Evolutionary conservation across 805 yeast species (phyloP).

Genomic region (Lachancea sp.): DNA sequence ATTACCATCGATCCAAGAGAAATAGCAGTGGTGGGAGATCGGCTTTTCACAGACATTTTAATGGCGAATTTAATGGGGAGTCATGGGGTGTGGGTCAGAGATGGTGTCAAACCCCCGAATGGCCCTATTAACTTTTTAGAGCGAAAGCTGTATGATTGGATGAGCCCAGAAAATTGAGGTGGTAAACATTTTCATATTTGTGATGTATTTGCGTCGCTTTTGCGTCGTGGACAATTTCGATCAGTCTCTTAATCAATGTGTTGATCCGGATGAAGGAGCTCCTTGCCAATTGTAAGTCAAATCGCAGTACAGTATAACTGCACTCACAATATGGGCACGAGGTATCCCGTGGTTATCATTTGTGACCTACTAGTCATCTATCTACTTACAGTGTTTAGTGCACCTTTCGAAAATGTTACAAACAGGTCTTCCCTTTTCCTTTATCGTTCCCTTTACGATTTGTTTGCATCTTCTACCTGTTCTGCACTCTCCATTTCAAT

Average conservation of each 20-base stretch:
- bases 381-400: conserved; percentile 1
- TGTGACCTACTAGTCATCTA: not conserved
- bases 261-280: too few species aligned
- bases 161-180: conserved; percentile 2
- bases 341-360: not conserved
- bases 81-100: conserved; percentile 72
- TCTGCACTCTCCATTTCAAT: not conserved
- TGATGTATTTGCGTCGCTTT: not conserved
- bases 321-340: not conserved
- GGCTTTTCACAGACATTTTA: conserved; percentile 83
- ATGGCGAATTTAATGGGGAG: conserved; percentile 95
- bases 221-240: not conserved
- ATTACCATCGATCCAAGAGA: conserved; percentile 45
- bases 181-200: too few species aligned
- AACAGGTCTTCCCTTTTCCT: conserved; percentile 4
- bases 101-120: conserved; percentile 50
- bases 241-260: too few species aligned
- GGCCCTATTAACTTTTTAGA: conserved; percentile 7
- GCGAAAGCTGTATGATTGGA: conserved; percentile 5
- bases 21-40: conserved; percentile 83
- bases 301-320: not conserved
- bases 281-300: too few species aligned
- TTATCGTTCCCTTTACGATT: conserved; percentile 3
- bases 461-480: conserved; percentile 1
- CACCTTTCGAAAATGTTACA: conserved; percentile 7